Evolutionary conservation across 805 yeast genomes (phyloP).

Genomic region (Pichia manshurica): DNA sequence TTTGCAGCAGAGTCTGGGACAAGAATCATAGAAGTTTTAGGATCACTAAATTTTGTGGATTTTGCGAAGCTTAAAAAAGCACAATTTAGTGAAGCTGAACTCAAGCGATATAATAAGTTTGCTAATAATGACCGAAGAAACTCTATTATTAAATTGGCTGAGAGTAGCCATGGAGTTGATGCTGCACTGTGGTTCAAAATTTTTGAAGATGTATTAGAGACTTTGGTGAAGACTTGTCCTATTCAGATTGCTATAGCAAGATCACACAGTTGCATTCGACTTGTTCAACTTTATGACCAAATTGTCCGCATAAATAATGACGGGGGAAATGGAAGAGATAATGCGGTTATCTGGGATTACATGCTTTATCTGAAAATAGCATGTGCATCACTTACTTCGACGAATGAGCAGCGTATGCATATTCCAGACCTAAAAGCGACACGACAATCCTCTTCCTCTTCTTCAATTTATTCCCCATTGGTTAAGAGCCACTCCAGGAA

Average conservation of each 20-base stretch:
- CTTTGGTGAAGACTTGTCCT: conserved; percentile 77
- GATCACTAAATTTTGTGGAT: conserved; percentile 60
- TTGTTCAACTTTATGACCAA: conserved; percentile 78
- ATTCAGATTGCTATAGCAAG: conserved; percentile 91
- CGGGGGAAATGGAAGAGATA: conserved; percentile 17
- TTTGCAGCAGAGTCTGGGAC: conserved; percentile 78
- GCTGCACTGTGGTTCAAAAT: conserved; percentile 93
- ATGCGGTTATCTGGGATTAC: conserved; percentile 32
- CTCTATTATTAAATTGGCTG: conserved; percentile 71
- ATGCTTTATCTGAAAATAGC: conserved; percentile 84
- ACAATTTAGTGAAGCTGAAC: conserved; percentile 68
- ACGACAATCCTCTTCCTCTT: conserved; percentile 11
- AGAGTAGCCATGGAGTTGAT: conserved; percentile 91
- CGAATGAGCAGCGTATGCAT: conserved; percentile 76
- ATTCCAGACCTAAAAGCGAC: conserved; percentile 28
- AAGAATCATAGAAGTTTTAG: conserved; percentile 69
- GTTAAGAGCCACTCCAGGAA: conserved; percentile 64
- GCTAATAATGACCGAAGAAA: conserved; percentile 53
- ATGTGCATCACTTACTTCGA: conserved; percentile 83
- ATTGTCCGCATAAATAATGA: conserved; percentile 52
- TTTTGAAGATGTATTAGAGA: conserved; percentile 67
- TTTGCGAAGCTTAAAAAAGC: conserved; percentile 49
- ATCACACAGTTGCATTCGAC: conserved; percentile 79
- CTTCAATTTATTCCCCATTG: conserved; percentile 36
- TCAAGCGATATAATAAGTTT: conserved; percentile 61